Evolutionary conservation across 306 rosid genomes (phyloP), one percentile per base, ranked within the genome.

Genomic region (Styphnolobium japonicum): DNA sequence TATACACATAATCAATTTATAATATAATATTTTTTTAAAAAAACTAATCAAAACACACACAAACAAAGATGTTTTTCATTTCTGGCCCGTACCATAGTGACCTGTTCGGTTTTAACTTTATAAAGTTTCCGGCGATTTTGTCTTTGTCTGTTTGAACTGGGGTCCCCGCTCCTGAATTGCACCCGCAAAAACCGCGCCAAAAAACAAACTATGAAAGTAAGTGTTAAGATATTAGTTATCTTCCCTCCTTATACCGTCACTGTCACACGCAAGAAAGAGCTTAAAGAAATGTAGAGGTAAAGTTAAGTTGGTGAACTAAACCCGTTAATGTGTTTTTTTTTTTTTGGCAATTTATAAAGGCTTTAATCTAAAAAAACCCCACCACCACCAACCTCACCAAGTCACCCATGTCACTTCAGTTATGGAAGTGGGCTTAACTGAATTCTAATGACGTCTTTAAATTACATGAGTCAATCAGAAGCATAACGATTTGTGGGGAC

Each of bases 261-360:
- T 42, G 22, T 73, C 83, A 64, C 60, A 23, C 60, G 36, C 53
- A 64, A 55, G 48, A 80, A 61, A 78, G 2, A 43, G 16, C 36
- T 64, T 62, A 55, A 81, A 56, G 52, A 76, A 71, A 62, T 79
- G 64, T n/a, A n/a, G n/a, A n/a, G n/a, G n/a, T n/a, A n/a, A n/a
- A n/a, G 89, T 89, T 84, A 71, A 94, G 97, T 91, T 66, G 97
- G 97, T 94, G 85, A 91, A 91, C 98, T 74, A 91, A 94, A 91
- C 92, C 97, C 40, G 77, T 83, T 86, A 42, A 5, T 69, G 61
- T 84, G 81, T 49, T 39, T 7, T 12, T 23, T 25, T 39, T 57
- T 23, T 29, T 25, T 73, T 53, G 7, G 34, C 36, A 25, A 80
- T 12, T 37, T 34, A 22, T 16, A 1, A 61, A 45, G 21, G 36